Evolutionary conservation across 306 rosid genomes (phyloP), one percentile per base, ranked within the genome.

Genomic region (Abrus precatorius): DNA sequence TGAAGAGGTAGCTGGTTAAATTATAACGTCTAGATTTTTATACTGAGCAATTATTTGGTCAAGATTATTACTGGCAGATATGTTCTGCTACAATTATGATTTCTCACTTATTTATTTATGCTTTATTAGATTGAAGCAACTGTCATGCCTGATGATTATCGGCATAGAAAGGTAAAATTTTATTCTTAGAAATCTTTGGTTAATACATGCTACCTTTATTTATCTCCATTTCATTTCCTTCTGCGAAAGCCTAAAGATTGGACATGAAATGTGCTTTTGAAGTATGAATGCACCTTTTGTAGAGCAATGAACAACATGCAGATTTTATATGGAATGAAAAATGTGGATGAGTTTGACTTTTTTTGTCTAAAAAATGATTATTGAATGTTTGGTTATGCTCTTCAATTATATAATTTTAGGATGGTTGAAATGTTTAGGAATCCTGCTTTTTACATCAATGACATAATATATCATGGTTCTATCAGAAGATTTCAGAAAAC

Each of bases 111-210:
- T 52, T 80, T 77, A 10, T 82, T 69, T 74, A 9, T 72, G 14
- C 83, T 86, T 27, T 57, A 38, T 70, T 81, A 96, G 99, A 92
- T 96, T 53, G 92, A 86, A 90, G 97, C 92, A 84, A 93, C 97
- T 6, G 60, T 65, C 81, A 92, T 92, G 97, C 98, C 98, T 1
- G 97, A 88, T 55, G 97, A 90, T 85, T 96, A 93, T 55, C 94
- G 90, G 75, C 0, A 73, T 81, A 90, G 79, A 88, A 96, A 96
- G 99, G 99, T 96, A 74, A 69, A 41, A 1, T 40, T 48, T 62
- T 33, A 73, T 59, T 71, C 54, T 29, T 52, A 52, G 34, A 41
- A 76, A 72, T 85, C 32, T 62, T 78, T 67, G 72, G 69, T 53
- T 48, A 48, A 55, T 48, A 34, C 14, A 7, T 50, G 47, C 38